phyloP scores from a whole-genome alignment of 352 stramenopile genomes.

The Blastocystis sp. region DNA sequence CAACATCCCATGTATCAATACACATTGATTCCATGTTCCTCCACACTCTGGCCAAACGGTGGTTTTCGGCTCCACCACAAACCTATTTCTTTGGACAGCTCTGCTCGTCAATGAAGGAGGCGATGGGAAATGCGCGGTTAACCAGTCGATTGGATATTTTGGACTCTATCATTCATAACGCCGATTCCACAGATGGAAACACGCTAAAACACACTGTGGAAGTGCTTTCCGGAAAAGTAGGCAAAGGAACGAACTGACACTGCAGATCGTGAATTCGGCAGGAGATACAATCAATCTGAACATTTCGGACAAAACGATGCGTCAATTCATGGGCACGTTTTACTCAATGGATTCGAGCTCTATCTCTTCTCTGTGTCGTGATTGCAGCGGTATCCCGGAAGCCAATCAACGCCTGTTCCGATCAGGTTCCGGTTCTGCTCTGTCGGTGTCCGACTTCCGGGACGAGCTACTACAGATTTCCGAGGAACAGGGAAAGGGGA shows the following conservation, averaged over 20 bases:
- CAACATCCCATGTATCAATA: too few species aligned
- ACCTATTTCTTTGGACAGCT: neutral
- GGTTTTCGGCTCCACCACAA: neutral
- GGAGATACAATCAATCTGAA: neutral
- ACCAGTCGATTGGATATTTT: neutral
- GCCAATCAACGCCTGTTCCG: neutral
- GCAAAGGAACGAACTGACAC: neutral
- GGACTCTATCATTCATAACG: neutral
- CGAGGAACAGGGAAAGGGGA: conserved; percentile 32
- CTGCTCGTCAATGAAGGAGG: neutral
- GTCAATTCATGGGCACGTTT: neutral
- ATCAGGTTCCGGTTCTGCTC: too few species aligned
- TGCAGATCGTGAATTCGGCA: neutral
- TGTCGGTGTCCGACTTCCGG: neutral
- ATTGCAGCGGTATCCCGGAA: neutral
- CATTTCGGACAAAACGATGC: neutral
- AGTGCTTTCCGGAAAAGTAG: neutral
- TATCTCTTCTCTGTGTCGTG: neutral
- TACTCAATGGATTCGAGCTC: neutral
- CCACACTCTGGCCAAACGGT: neutral
- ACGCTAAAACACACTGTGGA: neutral
- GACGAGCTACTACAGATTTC: neutral
- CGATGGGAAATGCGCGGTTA: neutral
- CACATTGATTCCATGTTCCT: too few species aligned
- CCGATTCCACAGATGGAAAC: neutral